Evolutionary conservation across 306 rosid species (phyloP), one percentile per base, ranked within the genome.

Genomic region (Canavalia ensiformis): DNA sequence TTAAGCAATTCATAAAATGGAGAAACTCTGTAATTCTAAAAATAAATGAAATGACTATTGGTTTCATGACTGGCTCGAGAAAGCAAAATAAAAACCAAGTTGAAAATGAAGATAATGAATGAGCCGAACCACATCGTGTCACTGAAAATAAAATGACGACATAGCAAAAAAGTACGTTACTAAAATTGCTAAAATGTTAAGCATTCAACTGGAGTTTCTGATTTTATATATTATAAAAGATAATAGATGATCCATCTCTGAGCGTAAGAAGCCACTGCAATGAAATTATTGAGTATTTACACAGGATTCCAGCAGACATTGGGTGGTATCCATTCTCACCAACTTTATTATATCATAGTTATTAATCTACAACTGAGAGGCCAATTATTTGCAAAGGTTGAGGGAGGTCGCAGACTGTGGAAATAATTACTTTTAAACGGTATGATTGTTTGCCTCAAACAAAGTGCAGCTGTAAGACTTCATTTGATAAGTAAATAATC

Each of bases 401-500:
- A 73, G 50, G 62, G 68, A 28, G 37, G 66, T 12, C 8, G 6
- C 9, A 2, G 8, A 34, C 42, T 63, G 66, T 13, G 74, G 76
- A 47, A 46, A 37, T 44, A 68, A 41, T 35, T 41, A 35, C 7
- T 33, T 64, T 69, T 84, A 80, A 75, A 41, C 78, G 70, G 60
- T 54, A 18, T 18, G 8, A 68, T 74, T 80, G 35, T 77, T 82
- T 83, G 94, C 94, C 84, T 95, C 96, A 83, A 93, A 86, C 58
- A 93, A 87, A 79, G 87, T 82, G 85, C 96, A 91, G 83, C 96
- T 95, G 65, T 78, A 85, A 69, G 98, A 68, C 88, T 86, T 88
- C 92, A 89, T 85, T 74, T 76, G 72, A 25, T 90, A 93, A 46
- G 89, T 58, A 82, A 66, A 55, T 28, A 80, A 74, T 37, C 81